Base-by-base conservation (phyloP, 2,329 filamentous ascomycete species). In the Paecilomyces fulvus region DNA sequence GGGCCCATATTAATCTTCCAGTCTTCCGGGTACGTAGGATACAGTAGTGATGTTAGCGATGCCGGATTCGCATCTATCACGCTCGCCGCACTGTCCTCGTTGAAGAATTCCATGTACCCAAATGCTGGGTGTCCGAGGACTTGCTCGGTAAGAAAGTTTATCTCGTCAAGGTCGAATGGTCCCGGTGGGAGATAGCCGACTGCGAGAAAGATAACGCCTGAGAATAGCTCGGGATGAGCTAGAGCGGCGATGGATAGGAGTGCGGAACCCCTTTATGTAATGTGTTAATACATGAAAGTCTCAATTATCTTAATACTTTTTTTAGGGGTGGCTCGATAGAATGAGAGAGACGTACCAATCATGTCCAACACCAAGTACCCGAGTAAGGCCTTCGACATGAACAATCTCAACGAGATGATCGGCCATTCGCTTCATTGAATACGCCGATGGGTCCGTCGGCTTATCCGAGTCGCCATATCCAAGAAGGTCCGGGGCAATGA, bases 401-500 rank as follows among this genome's bases (percentile, higher is more conserved):
- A 77, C 56, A 5, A 76, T 60, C 25, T 70, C 67, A 14, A 65
- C 51, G 14, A 76, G 61, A 25, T 76, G 68, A 0, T 56, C 58
- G 0, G 65, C 62, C 67, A 76, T 72, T 3, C 48, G 53, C 49
- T 69, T 69, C 37, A 65, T 55, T 5, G 59, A 61, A 53, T 75
- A 75, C 0, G 60, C 58, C 11, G 63, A 56, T 1, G 65, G 11
- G 2, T 63, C 57, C 0, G 56, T 57, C 0, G 73, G 72, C 31
- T 70, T 70, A 50, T 65, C 63, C 1, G 67, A 72, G 17, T 62
- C 65, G 12, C 72, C 74, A 51, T 70, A 76, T 1, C 74, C 73
- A 1, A 76, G 66, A 0, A 78, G 64, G 57, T 80, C 77, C 0
- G 70, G 71, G 0, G 68, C 76, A 0, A 80, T 52, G 11, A 79